Percentiles rank a stretch among this genome's conserved stretches.
Evolutionary conservation across 371 early-diverging fungal species (phyloP).

Genomic region (Rhizopus microsporus): DNA sequence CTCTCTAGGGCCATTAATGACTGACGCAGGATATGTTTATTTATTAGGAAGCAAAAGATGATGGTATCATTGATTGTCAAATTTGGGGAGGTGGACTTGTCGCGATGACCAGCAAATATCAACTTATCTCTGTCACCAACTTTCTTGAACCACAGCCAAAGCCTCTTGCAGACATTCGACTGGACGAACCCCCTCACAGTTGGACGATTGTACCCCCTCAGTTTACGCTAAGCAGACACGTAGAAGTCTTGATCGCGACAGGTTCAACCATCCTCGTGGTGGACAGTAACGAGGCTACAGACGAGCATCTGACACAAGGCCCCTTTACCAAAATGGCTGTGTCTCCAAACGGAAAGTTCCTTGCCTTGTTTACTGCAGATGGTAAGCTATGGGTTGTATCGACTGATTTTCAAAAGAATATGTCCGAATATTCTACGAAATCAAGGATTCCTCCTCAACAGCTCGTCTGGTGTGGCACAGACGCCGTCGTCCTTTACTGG

Average conservation of each 20-base stretch:
- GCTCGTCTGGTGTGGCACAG: conserved; percentile 95
- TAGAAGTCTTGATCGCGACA: conserved; percentile 85
- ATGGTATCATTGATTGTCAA: conserved; percentile 79
- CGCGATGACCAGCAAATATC: conserved; percentile 80
- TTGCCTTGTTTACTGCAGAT: conserved; percentile 81
- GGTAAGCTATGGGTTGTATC: conserved; percentile 94
- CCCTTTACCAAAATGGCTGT: conserved; percentile 88
- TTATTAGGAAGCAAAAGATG: conserved; percentile 76
- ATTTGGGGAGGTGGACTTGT: conserved; percentile 91
- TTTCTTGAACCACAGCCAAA: conserved; percentile 85
- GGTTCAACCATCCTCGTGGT: conserved; percentile 78
- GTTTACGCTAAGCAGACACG: conserved; percentile 81
- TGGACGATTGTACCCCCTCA: conserved; percentile 94
- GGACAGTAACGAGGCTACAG: conserved; percentile 79
- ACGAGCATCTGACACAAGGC: conserved; percentile 88
- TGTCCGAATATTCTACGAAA: conserved; percentile 81
- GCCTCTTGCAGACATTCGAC: conserved; percentile 72
- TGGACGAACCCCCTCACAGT: conserved; percentile 72
- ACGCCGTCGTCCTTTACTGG: conserved; percentile 88
- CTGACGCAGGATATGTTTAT: background rate
- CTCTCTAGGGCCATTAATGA: background rate
- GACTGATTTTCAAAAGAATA: conserved; percentile 89
- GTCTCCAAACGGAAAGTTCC: conserved; percentile 91
- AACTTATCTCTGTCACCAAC: conserved; percentile 80
- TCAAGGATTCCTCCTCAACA: conserved; percentile 74